Conservation (phyloP, 176 grass and related monocot species). For the Bolboschoenus planiculmis region DNA sequence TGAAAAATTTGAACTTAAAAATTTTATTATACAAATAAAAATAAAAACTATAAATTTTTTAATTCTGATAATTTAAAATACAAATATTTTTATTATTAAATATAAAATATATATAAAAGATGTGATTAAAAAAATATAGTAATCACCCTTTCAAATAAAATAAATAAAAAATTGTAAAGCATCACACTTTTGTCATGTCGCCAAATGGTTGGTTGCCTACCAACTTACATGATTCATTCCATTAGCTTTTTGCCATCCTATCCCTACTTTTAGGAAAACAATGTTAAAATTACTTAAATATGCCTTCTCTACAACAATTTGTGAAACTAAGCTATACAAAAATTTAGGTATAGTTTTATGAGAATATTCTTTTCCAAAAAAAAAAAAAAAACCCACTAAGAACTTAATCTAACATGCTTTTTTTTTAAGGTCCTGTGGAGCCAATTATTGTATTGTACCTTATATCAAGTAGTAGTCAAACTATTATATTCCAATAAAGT, state of each 20-base stretch:
- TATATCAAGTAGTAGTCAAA: not conserved
- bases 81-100: no score
- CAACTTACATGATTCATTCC: not conserved
- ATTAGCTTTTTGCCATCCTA: not conserved
- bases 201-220: slow-evolving; percentile 10
- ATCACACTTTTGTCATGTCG: slow-evolving; percentile 8
- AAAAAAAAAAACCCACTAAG: not conserved
- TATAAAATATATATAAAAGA: no score
- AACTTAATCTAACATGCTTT: not conserved
- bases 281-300: not conserved
- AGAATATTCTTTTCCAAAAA: not conserved
- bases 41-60: no score
- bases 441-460: not conserved
- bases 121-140: not conserved
- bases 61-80: no score
- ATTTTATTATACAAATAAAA: no score
- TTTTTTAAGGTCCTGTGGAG: not conserved
- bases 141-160: no score
- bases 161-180: not conserved
- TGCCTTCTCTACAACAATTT: not conserved
- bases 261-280: not conserved
- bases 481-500: not conserved
- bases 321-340: not conserved
- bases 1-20: not conserved
- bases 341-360: not conserved